phyloP scores from a whole-genome alignment of 345 rosid genomes.

The Orychophragmus violaceus region DNA sequence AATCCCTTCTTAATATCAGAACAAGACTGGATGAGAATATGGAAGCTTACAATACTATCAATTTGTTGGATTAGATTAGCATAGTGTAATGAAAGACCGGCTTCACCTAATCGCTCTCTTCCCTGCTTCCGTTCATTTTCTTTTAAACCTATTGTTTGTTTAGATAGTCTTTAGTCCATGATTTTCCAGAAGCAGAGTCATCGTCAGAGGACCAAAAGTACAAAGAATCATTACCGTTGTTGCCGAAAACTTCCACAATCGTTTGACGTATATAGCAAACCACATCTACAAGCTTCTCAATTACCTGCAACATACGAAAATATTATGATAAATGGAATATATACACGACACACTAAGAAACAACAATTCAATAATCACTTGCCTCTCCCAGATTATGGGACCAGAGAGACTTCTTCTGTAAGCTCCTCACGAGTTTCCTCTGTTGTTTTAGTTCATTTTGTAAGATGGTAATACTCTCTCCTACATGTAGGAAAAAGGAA shows the following conservation, averaged over 20 bases:
- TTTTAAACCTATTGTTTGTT: conserved; percentile 12
- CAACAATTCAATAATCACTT: conserved; percentile 8
- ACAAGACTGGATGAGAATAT: background rate
- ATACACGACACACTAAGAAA: background rate
- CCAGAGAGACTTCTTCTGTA: conserved; percentile 91
- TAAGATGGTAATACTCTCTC: conserved; percentile 55
- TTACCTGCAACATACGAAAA: conserved; percentile 43
- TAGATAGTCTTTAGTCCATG: conserved; percentile 22
- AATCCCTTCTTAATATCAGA: background rate
- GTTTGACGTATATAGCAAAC: conserved; percentile 55
- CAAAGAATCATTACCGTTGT: conserved; percentile 36
- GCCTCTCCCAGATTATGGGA: conserved; percentile 79
- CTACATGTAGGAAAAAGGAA: conserved; percentile 33
- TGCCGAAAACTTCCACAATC: conserved; percentile 67
- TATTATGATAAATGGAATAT: background rate
- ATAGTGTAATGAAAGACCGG: conserved; percentile 88
- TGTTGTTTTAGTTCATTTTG: conserved; percentile 68
- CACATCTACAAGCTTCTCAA: conserved; percentile 66
- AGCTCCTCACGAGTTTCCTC: conserved; percentile 59
- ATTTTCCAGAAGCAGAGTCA: background rate
- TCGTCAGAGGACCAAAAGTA: background rate
- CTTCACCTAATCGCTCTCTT: conserved; percentile 57
- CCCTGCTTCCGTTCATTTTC: conserved; percentile 22
- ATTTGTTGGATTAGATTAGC: conserved; percentile 86
- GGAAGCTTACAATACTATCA: conserved; percentile 65